Evolutionary conservation across 208 protist genomes (phyloP).

Genomic region (Naegleria lovaniensis): DNA sequence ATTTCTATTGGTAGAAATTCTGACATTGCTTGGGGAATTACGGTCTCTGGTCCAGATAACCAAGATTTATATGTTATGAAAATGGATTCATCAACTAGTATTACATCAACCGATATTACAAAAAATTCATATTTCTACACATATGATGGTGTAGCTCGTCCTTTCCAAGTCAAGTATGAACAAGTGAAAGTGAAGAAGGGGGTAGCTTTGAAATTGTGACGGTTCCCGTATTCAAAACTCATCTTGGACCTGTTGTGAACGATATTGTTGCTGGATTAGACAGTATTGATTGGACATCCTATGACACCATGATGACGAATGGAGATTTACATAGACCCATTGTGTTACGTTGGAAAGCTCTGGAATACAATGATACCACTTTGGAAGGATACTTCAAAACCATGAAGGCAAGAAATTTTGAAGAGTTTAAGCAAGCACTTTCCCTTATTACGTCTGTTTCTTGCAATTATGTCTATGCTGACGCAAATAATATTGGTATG

Average conservation of each 20-base stretch:
- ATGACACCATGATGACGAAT: neutral
- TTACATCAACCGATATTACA: neutral
- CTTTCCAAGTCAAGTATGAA: neutral
- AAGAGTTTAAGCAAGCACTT: neutral
- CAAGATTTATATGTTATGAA: slow-evolving; percentile 22
- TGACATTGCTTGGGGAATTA: slow-evolving; percentile 9
- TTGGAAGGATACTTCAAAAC: neutral
- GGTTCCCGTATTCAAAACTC: neutral
- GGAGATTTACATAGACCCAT: neutral
- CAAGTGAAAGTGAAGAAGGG: neutral
- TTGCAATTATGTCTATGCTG: neutral
- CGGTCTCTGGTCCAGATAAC: neutral
- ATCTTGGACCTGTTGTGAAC: neutral
- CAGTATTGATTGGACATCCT: neutral
- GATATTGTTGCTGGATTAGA: neutral
- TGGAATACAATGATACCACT: neutral
- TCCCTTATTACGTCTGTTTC: neutral
- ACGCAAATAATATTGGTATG: neutral
- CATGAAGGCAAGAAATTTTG: neutral
- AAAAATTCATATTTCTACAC: neutral
- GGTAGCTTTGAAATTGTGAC: neutral
- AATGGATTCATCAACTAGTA: neutral
- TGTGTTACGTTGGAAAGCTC: neutral
- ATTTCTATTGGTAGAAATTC: slow-evolving; percentile 15
- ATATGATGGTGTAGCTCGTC: neutral